Percentiles rank a stretch among this genome's conserved stretches.
phyloP scores from a whole-genome alignment of 2,329 filamentous ascomycete species.

The Aspergillus calidoustus region DNA sequence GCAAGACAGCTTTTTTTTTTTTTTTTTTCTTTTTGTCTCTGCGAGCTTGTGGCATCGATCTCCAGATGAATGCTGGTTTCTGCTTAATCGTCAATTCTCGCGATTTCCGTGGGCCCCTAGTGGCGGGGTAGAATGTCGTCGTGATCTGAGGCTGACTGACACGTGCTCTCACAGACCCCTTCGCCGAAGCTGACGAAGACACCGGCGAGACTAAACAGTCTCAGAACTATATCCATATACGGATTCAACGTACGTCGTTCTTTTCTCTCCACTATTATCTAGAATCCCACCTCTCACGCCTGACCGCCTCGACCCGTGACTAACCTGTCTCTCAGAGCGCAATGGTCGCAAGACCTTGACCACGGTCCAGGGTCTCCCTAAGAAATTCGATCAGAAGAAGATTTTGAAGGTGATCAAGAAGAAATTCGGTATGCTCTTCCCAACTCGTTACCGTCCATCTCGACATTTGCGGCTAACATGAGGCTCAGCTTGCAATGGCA shows the following conservation, averaged over 20 bases:
- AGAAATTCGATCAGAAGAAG: conserved; percentile 99
- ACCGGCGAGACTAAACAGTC: conserved; percentile 93
- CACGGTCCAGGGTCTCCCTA: conserved; percentile 96
- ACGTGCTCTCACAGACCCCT: conserved; percentile 75
- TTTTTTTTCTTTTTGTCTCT: neutral
- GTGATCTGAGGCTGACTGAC: conserved; percentile 42
- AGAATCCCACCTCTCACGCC: conserved; percentile 1
- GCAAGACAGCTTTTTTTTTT: neutral
- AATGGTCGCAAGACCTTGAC: conserved; percentile 99
- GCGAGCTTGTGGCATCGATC: neutral
- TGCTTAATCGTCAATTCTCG: conserved; percentile 13
- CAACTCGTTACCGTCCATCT: neutral
- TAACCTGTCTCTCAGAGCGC: conserved; percentile 70
- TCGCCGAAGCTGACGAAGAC: conserved; percentile 99
- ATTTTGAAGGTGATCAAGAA: conserved; percentile 99
- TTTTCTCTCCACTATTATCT: neutral
- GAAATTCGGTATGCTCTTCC: conserved; percentile 76
- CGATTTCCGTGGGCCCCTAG: conserved; percentile 19
- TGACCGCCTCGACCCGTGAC: conserved; percentile 17
- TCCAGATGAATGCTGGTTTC: neutral
- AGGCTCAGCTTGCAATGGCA: conserved; percentile 92
- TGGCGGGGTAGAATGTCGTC: conserved; percentile 44
- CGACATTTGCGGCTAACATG: conserved; percentile 25
- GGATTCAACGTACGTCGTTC: conserved; percentile 86
- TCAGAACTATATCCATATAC: conserved; percentile 99